Evolutionary conservation across 2,329 filamentous ascomycete genomes (phyloP).

Genomic region (Trichoderma cornu-damae): DNA sequence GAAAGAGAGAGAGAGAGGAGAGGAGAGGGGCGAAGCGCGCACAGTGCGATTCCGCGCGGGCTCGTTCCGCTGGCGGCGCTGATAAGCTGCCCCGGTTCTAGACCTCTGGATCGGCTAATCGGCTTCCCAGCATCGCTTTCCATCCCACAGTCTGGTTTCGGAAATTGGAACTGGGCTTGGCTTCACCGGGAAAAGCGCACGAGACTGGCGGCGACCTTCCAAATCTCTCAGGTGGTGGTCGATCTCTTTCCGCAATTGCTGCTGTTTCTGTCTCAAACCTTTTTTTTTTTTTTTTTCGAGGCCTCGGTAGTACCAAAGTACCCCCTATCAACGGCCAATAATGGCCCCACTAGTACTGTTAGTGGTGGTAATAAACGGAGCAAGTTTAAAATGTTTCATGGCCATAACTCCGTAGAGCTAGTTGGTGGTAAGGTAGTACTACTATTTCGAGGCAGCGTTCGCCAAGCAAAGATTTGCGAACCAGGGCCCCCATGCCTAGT

Average conservation of each 20-base stretch:
- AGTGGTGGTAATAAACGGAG: too few relatives aligned
- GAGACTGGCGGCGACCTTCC: constrained; percentile 6
- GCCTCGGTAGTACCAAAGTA: too few relatives aligned
- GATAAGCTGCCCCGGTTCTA: constrained; percentile 16
- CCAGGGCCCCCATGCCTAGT: not conserved
- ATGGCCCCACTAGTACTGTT: too few relatives aligned
- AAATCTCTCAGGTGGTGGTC: constrained; percentile 7
- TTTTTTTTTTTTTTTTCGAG: too few relatives aligned
- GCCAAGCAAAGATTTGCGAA: not conserved
- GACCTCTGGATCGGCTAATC: constrained; percentile 17
- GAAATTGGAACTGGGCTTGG: constrained; percentile 10
- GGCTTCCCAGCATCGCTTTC: constrained; percentile 9
- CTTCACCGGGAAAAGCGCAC: constrained; percentile 9
- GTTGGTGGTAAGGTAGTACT: too few relatives aligned
- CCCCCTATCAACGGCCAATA: too few relatives aligned
- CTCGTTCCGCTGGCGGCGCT: not conserved
- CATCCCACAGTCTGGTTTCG: constrained; percentile 15
- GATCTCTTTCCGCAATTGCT: not conserved
- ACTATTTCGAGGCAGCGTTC: not conserved
- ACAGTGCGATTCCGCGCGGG: not conserved
- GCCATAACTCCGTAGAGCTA: too few relatives aligned
- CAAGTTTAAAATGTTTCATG: too few relatives aligned
- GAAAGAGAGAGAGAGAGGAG: not conserved
- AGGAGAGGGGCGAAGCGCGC: not conserved
- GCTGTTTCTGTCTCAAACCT: too few relatives aligned